Conservation (phyloP, 352 stramenopile genomes). For the Globisporangium apiculatum region DNA sequence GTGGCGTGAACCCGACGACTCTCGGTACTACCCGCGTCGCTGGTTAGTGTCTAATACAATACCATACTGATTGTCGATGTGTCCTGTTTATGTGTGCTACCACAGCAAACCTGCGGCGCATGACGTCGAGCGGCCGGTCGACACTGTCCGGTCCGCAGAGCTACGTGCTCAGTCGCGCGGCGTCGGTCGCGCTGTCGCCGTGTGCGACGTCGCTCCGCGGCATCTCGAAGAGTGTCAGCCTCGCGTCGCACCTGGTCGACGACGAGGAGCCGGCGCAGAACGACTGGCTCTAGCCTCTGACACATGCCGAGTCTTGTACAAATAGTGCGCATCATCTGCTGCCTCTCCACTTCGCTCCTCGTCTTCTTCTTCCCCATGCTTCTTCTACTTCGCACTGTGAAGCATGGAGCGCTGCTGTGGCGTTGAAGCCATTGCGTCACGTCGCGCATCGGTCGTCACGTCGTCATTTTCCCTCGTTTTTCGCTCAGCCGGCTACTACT, state of each 20-base stretch:
- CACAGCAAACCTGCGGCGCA: slow-evolving; percentile 50
- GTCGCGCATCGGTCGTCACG: no score
- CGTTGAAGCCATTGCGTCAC: no score
- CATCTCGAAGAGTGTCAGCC: slow-evolving; percentile 74
- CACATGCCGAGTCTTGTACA: slow-evolving; percentile 13
- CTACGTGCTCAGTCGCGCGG: slow-evolving; percentile 36
- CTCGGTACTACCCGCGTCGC: slow-evolving; percentile 22
- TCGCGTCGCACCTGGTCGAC: slow-evolving; percentile 40
- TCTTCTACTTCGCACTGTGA: no score
- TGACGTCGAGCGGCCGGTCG: slow-evolving; percentile 34
- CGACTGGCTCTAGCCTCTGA: slow-evolving; percentile 58
- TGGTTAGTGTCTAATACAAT: slow-evolving; percentile 17
- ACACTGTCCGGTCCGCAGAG: slow-evolving; percentile 27
- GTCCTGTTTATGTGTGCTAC: no score
- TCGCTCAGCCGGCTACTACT: slow-evolving; percentile 9
- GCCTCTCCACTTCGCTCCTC: no score
- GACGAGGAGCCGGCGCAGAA: slow-evolving; percentile 66
- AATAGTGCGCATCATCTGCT: background rate
- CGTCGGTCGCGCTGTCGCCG: slow-evolving; percentile 50
- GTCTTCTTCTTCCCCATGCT: no score
- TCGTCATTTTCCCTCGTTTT: background rate
- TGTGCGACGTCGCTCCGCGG: slow-evolving; percentile 30
- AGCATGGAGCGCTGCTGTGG: no score
- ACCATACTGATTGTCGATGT: background rate
- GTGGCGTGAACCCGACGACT: slow-evolving; percentile 15